phyloP scores from a whole-genome alignment of 73 alveolate genomes.

The Stentor coeruleus region DNA sequence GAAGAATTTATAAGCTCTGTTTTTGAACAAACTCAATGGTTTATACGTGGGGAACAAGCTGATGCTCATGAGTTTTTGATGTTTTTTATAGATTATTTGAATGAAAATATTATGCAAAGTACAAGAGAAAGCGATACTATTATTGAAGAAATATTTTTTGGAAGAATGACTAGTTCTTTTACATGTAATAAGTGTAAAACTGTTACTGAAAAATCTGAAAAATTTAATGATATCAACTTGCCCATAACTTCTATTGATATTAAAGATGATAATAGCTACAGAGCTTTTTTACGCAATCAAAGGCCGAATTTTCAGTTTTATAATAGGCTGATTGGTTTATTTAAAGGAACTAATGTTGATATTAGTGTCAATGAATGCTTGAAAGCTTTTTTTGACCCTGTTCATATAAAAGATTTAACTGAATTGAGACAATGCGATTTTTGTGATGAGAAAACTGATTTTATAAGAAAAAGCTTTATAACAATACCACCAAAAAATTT shows the following conservation, averaged over 20 bases:
- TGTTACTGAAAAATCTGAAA: not conserved
- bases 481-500: not conserved
- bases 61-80: conserved; percentile 10
- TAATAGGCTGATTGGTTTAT: not conserved
- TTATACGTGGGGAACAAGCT: not conserved
- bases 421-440: not conserved
- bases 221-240: not conserved
- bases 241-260: not conserved
- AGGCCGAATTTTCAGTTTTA: not conserved
- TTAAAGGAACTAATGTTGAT: not conserved
- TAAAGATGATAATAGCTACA: not conserved
- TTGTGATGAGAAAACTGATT: not conserved
- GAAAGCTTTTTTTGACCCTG: not conserved
- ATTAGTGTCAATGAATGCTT: not conserved
- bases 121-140: not conserved
- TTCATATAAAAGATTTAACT: not conserved
- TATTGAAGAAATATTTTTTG: not conserved
- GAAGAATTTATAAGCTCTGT: not conserved
- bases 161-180: not conserved
- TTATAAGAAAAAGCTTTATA: not conserved
- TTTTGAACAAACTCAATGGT: not conserved
- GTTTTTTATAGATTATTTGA: not conserved
- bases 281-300: not conserved
- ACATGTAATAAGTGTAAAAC: not conserved
- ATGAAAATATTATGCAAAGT: not conserved